These are phyloP conservation scores for Paramecium bursaria DNA, from an alignment of 73 alveolate genomes.

Conservation along the genomic window DNA sequence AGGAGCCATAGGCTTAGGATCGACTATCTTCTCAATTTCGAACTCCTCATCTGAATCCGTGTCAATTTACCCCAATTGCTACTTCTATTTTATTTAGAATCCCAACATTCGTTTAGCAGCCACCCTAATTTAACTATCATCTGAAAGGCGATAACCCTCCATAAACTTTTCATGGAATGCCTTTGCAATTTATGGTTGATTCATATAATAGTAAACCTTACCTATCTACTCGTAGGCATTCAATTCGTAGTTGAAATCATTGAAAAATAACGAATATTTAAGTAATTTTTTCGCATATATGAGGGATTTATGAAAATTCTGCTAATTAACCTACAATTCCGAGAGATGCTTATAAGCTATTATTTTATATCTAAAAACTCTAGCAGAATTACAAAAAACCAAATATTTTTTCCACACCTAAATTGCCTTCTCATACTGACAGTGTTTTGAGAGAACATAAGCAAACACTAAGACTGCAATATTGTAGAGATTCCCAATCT, in stretches of 20 bases:
- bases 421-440: background rate
- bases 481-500: slow-evolving; percentile 35
- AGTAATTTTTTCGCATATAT: slow-evolving; percentile 28
- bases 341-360: slow-evolving; percentile 36
- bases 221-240: slow-evolving; percentile 51
- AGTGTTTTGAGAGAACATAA: background rate
- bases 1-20: slow-evolving; percentile 7
- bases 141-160: slow-evolving; percentile 4
- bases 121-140: background rate
- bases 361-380: slow-evolving; percentile 32
- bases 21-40: slow-evolving; percentile 26
- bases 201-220: slow-evolving; percentile 9
- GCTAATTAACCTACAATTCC: background rate
- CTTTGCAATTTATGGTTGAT: slow-evolving; percentile 31
- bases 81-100: background rate
- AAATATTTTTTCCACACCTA: slow-evolving; percentile 30
- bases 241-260: slow-evolving; percentile 27
- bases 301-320: background rate
- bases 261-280: slow-evolving; percentile 29
- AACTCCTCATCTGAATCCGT: slow-evolving; percentile 54
- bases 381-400: slow-evolving; percentile 23
- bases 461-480: slow-evolving; percentile 6
- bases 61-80: slow-evolving; percentile 18
- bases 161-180: slow-evolving; percentile 49
- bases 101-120: slow-evolving; percentile 31